Percentiles rank a stretch among this genome's conserved stretches.
Conservation (phyloP, 2,329 filamentous ascomycete genomes). For the Fusarium armeniacum region DNA sequence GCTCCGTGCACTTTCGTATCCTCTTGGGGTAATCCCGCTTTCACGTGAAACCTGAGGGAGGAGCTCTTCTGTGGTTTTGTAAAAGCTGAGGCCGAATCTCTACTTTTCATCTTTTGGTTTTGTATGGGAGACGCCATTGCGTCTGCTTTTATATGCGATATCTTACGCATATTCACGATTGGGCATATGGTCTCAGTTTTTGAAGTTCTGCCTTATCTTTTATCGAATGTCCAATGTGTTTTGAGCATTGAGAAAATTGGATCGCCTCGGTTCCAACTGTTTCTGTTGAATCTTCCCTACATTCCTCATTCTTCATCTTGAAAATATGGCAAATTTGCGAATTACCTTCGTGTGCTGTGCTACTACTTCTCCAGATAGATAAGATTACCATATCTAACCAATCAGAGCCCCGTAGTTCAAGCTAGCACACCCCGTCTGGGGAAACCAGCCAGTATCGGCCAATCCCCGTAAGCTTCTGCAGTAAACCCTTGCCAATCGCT, state of each 20-base stretch:
- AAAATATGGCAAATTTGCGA: slow-evolving; percentile 25
- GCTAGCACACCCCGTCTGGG: slow-evolving; percentile 1
- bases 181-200: too few relatives aligned
- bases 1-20: slow-evolving; percentile 11
- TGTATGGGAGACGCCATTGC: background rate
- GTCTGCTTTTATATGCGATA: background rate
- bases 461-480: slow-evolving; percentile 3
- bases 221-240: background rate
- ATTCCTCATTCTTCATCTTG: background rate
- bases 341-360: slow-evolving; percentile 21
- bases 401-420: slow-evolving; percentile 11
- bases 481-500: background rate
- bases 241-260: background rate
- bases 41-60: slow-evolving; percentile 37
- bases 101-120: slow-evolving; percentile 34
- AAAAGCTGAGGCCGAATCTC: slow-evolving; percentile 27
- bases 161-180: background rate
- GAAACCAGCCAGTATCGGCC: slow-evolving; percentile 12
- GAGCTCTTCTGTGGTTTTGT: slow-evolving; percentile 25
- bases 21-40: slow-evolving; percentile 19
- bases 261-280: background rate
- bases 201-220: background rate
- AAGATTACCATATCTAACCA: slow-evolving; percentile 25
- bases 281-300: background rate
- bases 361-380: slow-evolving; percentile 18